phyloP scores from a whole-genome alignment of 306 rosid species.

The Prunus campanulata region DNA sequence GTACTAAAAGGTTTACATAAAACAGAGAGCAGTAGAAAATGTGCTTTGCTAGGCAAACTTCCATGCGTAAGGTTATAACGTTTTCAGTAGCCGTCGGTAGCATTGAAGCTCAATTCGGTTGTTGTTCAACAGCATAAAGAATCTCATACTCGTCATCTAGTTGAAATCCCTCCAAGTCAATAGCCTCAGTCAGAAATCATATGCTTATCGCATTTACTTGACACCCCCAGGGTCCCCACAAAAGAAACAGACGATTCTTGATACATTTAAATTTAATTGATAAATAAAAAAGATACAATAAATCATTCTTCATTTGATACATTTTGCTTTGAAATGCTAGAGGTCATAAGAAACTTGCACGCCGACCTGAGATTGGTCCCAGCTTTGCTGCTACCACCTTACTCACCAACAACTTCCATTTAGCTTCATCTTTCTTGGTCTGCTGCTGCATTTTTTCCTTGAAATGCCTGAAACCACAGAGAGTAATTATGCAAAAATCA shows the following conservation, averaged over 20 bases:
- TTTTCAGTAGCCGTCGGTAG: too few species aligned
- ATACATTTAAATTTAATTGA: neutral
- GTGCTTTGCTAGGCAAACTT: too few species aligned
- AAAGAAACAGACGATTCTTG: neutral
- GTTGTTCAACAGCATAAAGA: too few species aligned
- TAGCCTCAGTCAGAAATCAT: neutral
- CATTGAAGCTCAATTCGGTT: too few species aligned
- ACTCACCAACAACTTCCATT: constrained; percentile 48
- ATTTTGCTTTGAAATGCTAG: neutral
- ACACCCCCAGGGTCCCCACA: neutral
- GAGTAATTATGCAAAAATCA: neutral
- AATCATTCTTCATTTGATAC: neutral
- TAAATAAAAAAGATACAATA: neutral
- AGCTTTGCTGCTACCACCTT: constrained; percentile 36
- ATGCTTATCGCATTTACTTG: neutral
- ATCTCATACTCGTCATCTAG: too few species aligned
- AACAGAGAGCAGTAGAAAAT: too few species aligned
- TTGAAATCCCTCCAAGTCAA: neutral
- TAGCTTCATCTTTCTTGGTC: constrained; percentile 40
- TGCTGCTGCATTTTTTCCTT: constrained; percentile 42
- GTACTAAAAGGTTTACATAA: too few species aligned
- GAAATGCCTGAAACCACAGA: constrained; percentile 32
- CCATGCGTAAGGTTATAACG: too few species aligned
- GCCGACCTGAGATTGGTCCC: constrained; percentile 17
- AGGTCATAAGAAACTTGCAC: constrained; percentile 14